Base-by-base conservation (phyloP, 1,284 basidiomycete genomes). In the Heterobasidion parviporum region DNA sequence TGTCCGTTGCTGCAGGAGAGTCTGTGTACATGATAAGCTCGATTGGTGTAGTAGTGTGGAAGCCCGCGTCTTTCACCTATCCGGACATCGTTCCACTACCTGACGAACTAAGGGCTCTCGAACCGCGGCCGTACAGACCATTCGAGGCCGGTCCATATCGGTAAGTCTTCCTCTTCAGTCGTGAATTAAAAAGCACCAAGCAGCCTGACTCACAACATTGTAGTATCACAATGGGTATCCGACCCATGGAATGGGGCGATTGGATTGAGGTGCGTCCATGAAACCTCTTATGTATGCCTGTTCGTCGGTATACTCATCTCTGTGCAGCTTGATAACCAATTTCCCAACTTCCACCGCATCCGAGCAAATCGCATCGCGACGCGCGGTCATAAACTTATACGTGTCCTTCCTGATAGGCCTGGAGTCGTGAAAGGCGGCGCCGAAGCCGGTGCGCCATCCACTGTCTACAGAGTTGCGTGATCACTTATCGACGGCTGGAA, bases 321-420 rank as follows among this genome's bases (percentile, higher is more conserved):
- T 41, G 38, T 41, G n/a, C 54, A 82, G 75, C 72, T 86, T 20
- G 85, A 87, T 66, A 70, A 76, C 51, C 72, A 79, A 52, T 85
- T 81, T 62, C 65, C 69, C 18, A 61, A 64, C 38, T 83, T 81
- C 61, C 77, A 83, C 62, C 72, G 68, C 16, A 80, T 88, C 53
- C 78, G 80, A 44, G 67, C 73, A 8, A 73, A 78, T 55, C 77
- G 85, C 50, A 71, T 87, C 49, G 62, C 70, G 36, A 77, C 75
- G 5, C 75, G 77, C 26, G 80, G 80, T 14, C 63, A 73, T 12
- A 71, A 73, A 1, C 75, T 76, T 10, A 67, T 87, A 36, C 72
- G 68, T 8, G 78, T 83, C 6, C 72, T 85, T 20, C 73, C 74
- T 14, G 74, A 75, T 52, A 77, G 72, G 43, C 74, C 75, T 6